Conservation (phyloP, 108 stramenopile genomes). For the Cyclostephanos tholiformis region DNA sequence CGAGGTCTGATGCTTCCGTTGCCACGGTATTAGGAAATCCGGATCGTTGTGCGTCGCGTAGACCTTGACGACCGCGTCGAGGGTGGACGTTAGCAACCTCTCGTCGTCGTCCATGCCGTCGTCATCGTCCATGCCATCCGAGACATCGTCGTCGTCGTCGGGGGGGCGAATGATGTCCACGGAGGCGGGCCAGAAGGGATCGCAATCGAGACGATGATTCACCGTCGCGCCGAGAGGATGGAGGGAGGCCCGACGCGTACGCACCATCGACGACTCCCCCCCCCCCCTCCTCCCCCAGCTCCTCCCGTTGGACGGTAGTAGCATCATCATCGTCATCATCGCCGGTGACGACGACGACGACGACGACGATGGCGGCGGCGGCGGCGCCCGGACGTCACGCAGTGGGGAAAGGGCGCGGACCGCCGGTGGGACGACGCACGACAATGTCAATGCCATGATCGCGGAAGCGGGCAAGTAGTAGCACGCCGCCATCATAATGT, state of each 20-base stretch:
- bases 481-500: neutral
- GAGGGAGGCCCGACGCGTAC: neutral
- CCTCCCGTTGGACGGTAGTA: no score
- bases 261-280: no score
- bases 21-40: constrained; percentile 66
- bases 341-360: neutral
- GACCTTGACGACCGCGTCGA: constrained; percentile 60
- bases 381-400: neutral
- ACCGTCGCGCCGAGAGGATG: no score
- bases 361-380: neutral
- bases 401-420: neutral
- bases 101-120: constrained; percentile 47
- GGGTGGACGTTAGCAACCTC: constrained; percentile 20
- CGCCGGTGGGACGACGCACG: neutral
- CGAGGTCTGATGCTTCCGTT: constrained; percentile 45
- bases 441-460: neutral
- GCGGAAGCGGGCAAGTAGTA: neutral
- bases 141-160: constrained; percentile 18
- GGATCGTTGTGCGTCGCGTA: constrained; percentile 62
- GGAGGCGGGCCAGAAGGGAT: constrained; percentile 44
- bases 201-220: constrained; percentile 30
- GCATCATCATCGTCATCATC: no score
- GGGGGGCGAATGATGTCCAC: neutral
- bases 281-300: no score
- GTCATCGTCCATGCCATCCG: constrained; percentile 33